phyloP scores from a whole-genome alignment of 2,329 filamentous ascomycete species.

The Geosmithia flava region DNA sequence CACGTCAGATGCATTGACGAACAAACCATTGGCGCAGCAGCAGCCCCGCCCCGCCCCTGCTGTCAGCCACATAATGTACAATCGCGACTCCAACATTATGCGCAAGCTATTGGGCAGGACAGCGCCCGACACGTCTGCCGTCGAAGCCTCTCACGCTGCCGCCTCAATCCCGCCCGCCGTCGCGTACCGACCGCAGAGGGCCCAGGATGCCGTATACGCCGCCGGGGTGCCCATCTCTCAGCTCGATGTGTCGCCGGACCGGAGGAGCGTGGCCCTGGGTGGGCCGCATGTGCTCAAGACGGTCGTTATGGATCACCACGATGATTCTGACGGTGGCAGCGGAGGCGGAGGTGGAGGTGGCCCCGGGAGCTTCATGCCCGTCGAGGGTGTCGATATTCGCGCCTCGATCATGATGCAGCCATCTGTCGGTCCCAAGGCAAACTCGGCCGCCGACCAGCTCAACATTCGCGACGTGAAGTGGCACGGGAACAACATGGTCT shows the following conservation, averaged over 20 bases:
- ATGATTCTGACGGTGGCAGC: neutral
- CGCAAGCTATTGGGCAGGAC: slow-evolving; percentile 47
- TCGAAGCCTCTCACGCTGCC: slow-evolving; percentile 32
- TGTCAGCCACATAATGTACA: slow-evolving; percentile 27
- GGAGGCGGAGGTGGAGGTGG: neutral
- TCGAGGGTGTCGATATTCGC: slow-evolving; percentile 46
- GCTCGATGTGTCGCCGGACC: slow-evolving; percentile 46
- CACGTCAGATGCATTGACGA: neutral
- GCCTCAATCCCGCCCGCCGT: slow-evolving; percentile 17
- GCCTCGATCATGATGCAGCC: slow-evolving; percentile 39
- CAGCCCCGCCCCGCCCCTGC: neutral
- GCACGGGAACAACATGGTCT: slow-evolving; percentile 40
- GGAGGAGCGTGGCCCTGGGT: slow-evolving; percentile 41
- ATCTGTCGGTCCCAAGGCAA: slow-evolving; percentile 25
- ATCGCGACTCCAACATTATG: slow-evolving; percentile 43
- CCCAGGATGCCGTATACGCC: slow-evolving; percentile 41
- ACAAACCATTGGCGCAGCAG: neutral
- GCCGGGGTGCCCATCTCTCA: slow-evolving; percentile 41
- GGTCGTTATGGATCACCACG: slow-evolving; percentile 36
- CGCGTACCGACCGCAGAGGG: slow-evolving; percentile 35
- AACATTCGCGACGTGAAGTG: slow-evolving; percentile 53
- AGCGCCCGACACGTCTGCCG: slow-evolving; percentile 8
- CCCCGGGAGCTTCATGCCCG: slow-evolving; percentile 23
- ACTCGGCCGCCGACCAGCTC: slow-evolving; percentile 38
- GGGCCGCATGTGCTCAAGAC: slow-evolving; percentile 50